A percentile compares a stretch with the other conserved stretches of the same genome.
phyloP scores from a whole-genome alignment of 202 grass and related monocot genomes.

The Zizania palustris region DNA sequence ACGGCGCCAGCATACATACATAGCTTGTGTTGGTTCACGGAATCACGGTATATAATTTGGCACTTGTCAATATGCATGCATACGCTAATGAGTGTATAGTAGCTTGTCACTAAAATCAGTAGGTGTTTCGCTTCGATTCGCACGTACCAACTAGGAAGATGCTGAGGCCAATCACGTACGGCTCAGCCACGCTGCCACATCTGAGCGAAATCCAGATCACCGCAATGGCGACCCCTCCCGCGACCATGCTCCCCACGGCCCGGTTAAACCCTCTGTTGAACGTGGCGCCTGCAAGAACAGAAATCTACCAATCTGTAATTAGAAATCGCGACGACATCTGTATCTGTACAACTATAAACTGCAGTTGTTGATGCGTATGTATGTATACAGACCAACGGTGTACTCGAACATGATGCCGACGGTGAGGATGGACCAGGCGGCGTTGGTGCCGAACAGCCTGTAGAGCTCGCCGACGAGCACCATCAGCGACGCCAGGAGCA shows the following conservation, averaged over 20 bases:
- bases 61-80: neutral
- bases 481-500: conserved; percentile 57
- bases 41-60: neutral
- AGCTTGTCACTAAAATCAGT: neutral
- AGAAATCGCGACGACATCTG: neutral
- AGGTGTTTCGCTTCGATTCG: neutral
- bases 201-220: conserved; percentile 47
- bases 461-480: conserved; percentile 45
- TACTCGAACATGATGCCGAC: conserved; percentile 67
- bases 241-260: conserved; percentile 49
- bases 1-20: neutral
- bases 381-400: conserved; percentile 55
- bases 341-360: neutral
- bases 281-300: conserved; percentile 46
- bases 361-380: neutral
- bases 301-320: neutral
- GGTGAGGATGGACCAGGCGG: conserved; percentile 61
- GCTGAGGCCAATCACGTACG: conserved; percentile 57
- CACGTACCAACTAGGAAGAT: conserved; percentile 63
- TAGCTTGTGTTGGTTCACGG: neutral
- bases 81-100: neutral
- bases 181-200: conserved; percentile 22
- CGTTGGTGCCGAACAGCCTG: conserved; percentile 57
- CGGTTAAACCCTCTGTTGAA: conserved; percentile 63
- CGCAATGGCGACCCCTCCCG: conserved; percentile 38